Evolutionary conservation across 2,329 filamentous ascomycete genomes (phyloP).

Genomic region (Emericellopsis cladophorae): DNA sequence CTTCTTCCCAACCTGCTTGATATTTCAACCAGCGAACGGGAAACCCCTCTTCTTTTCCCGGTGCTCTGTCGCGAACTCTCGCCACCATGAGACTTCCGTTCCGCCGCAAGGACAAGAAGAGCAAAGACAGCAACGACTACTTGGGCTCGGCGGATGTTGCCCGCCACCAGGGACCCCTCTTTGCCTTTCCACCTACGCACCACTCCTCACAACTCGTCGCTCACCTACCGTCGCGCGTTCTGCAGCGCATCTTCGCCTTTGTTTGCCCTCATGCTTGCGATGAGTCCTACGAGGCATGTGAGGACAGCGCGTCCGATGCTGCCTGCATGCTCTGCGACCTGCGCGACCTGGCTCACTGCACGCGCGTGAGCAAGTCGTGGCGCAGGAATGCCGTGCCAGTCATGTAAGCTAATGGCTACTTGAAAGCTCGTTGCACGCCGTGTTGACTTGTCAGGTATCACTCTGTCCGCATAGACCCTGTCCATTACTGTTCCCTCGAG

Average conservation of each 20-base stretch:
- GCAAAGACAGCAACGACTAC: neutral
- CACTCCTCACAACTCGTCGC: slow-evolving; percentile 30
- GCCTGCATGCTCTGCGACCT: slow-evolving; percentile 90
- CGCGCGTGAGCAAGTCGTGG: slow-evolving; percentile 65
- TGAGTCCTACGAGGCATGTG: slow-evolving; percentile 67
- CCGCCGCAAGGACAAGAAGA: slow-evolving; percentile 20
- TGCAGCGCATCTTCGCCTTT: slow-evolving; percentile 65
- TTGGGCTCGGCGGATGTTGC: neutral
- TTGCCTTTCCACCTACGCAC: slow-evolving; percentile 21
- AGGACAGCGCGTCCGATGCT: slow-evolving; percentile 65
- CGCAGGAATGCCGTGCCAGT: slow-evolving; percentile 32
- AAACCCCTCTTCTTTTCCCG: neutral
- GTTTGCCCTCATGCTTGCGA: slow-evolving; percentile 78
- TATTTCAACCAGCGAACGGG: neutral
- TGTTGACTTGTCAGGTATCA: slow-evolving; percentile 50
- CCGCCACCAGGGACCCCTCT: slow-evolving; percentile 12
- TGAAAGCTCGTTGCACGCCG: neutral
- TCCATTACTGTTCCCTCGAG: slow-evolving; percentile 89
- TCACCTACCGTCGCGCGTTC: slow-evolving; percentile 52
- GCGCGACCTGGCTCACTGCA: slow-evolving; percentile 74
- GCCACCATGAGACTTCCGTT: slow-evolving; percentile 23
- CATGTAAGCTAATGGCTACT: slow-evolving; percentile 40
- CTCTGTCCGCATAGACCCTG: slow-evolving; percentile 83
- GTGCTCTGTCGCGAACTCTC: neutral
- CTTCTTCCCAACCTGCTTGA: neutral